These are phyloP conservation scores for Cryptosporidium bovis DNA, from an alignment of 169 alveolate species.

Conservation along the genomic window DNA sequence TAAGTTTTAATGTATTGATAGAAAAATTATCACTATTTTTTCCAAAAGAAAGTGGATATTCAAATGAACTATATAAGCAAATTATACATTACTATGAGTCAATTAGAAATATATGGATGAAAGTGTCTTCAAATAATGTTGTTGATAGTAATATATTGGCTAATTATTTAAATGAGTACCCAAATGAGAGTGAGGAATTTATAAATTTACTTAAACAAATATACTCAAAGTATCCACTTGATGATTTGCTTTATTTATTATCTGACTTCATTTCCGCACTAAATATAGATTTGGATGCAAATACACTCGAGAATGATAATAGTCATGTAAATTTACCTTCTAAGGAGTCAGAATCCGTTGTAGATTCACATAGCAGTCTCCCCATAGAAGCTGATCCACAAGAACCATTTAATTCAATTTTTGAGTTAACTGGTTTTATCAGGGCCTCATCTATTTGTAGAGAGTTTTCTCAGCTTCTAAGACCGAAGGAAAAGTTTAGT, in stretches of 20 bases:
- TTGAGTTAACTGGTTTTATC: constrained; percentile 33
- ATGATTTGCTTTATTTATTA: constrained; percentile 28
- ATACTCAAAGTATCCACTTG: constrained; percentile 19
- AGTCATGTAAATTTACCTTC: background rate
- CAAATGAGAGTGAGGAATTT: constrained; percentile 21
- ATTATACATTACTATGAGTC: constrained; percentile 31
- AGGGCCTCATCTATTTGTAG: constrained; percentile 47
- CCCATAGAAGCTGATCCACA: constrained; percentile 43
- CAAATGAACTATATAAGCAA: constrained; percentile 1
- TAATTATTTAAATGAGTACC: constrained; percentile 7
- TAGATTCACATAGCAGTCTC: background rate
- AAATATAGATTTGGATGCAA: constrained; percentile 6
- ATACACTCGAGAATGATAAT: background rate
- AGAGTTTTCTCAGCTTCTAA: constrained; percentile 46
- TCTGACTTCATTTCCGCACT: constrained; percentile 25
- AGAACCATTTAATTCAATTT: constrained; percentile 67
- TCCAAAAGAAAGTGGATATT: background rate
- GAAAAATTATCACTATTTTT: constrained; percentile 51
- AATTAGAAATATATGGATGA: constrained; percentile 38
- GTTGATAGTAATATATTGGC: background rate
- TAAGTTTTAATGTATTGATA: constrained; percentile 36
- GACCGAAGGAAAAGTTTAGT: constrained; percentile 42
- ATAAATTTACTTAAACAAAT: constrained; percentile 11
- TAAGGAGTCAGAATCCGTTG: background rate
- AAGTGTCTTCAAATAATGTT: constrained; percentile 6